These are phyloP conservation scores for Takashimella koratensis DNA, from an alignment of 1,284 basidiomycete genomes.

Conservation along the genomic window DNA sequence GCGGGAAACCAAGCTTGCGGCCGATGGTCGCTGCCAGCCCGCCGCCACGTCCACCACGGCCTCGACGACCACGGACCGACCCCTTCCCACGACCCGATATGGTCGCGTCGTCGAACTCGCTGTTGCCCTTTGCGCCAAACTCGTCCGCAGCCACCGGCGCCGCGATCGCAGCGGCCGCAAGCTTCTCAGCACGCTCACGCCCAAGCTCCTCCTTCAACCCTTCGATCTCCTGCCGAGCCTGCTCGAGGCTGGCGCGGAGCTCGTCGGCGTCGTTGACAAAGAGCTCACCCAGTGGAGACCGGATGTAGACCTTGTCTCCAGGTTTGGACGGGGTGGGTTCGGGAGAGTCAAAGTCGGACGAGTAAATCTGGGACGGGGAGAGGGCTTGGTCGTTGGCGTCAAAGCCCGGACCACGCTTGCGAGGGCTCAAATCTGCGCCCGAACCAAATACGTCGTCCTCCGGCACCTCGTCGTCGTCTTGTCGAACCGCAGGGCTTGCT, in stretches of 20 bases:
- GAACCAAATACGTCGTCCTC: conserved; percentile 62
- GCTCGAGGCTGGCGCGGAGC: conserved; percentile 38
- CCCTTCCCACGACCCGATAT: conserved; percentile 25
- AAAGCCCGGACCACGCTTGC: conserved; percentile 58
- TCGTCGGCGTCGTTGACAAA: conserved; percentile 47
- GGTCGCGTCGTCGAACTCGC: background rate
- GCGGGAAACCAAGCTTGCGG: conserved; percentile 41
- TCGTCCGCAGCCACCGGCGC: conserved; percentile 25
- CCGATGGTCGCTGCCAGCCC: conserved; percentile 33
- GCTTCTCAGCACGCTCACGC: conserved; percentile 9
- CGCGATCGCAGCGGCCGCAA: background rate
- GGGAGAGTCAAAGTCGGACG: conserved; percentile 57
- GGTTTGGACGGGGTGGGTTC: conserved; percentile 66
- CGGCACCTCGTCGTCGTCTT: conserved; percentile 55
- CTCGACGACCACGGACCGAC: conserved; percentile 38
- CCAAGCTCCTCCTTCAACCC: conserved; percentile 26
- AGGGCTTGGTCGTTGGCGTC: conserved; percentile 56
- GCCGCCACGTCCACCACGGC: conserved; percentile 29
- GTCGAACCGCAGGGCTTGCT: conserved; percentile 51
- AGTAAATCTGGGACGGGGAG: conserved; percentile 47
- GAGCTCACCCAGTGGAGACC: conserved; percentile 44
- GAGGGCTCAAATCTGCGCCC: conserved; percentile 59
- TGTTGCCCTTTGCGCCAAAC: conserved; percentile 26
- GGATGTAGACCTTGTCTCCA: conserved; percentile 37
- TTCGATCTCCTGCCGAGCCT: conserved; percentile 42